These are phyloP conservation scores for Kwoniella shandongensis DNA, from an alignment of 768 basidiomycete species.

Conservation along the genomic window DNA sequence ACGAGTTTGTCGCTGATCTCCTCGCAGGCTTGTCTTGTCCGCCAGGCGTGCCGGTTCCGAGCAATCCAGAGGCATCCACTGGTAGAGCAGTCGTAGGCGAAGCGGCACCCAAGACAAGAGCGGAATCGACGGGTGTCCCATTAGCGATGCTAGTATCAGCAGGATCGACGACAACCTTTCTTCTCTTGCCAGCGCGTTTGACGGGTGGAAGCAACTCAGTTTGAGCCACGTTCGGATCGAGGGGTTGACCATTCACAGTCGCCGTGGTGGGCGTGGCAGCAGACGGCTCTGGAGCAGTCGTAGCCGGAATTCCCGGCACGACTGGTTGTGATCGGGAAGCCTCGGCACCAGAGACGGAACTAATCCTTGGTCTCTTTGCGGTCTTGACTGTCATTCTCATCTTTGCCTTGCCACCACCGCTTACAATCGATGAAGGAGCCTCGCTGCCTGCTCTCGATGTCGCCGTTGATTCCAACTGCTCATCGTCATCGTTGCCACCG, in stretches of 20 bases:
- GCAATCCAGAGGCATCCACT: not conserved
- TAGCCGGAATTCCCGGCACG: not conserved
- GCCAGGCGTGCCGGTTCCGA: not conserved
- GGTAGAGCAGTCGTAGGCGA: too few relatives aligned
- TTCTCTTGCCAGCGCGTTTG: conserved; percentile 35
- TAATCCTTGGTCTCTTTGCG: conserved; percentile 34
- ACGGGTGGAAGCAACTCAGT: conserved; percentile 38
- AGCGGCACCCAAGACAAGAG: not conserved
- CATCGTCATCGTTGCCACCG: conserved; percentile 12
- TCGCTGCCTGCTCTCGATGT: conserved; percentile 28
- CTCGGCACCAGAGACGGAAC: conserved; percentile 16
- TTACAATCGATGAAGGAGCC: conserved; percentile 8
- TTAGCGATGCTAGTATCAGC: conserved; percentile 6
- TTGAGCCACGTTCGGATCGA: conserved; percentile 6
- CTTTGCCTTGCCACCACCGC: conserved; percentile 14
- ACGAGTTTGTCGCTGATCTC: conserved; percentile 51
- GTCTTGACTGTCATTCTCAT: conserved; percentile 29
- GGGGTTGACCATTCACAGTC: not conserved
- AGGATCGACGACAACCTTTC: conserved; percentile 6
- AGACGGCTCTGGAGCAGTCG: not conserved
- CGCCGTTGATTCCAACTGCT: conserved; percentile 6
- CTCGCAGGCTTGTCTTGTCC: conserved; percentile 6
- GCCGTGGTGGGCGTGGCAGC: not conserved
- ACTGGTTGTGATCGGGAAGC: conserved; percentile 1
- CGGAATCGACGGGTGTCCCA: not conserved